Evolutionary conservation across 2,329 filamentous ascomycete genomes (phyloP).

Genomic region (Didymella lethalis): DNA sequence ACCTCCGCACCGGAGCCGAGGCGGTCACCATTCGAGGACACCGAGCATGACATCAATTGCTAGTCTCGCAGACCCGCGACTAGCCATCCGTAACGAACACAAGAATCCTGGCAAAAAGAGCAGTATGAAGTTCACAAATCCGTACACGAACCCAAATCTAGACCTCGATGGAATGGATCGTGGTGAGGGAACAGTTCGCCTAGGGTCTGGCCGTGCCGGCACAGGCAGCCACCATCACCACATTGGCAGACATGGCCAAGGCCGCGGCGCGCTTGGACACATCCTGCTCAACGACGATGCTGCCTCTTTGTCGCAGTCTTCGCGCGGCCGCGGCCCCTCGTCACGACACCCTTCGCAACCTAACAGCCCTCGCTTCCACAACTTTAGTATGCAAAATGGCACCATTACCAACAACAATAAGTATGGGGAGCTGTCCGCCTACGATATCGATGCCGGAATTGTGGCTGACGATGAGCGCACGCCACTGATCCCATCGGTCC

Average conservation of each 20-base stretch:
- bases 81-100: conserved; percentile 67
- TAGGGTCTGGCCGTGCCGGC: conserved; percentile 54
- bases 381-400: conserved; percentile 53
- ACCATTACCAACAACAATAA: conserved; percentile 57
- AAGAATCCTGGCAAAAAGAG: conserved; percentile 77
- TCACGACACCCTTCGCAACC: conserved; percentile 72
- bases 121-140: conserved; percentile 92
- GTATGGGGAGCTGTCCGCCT: conserved; percentile 70
- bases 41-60: conserved; percentile 86
- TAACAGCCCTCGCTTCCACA: conserved; percentile 68
- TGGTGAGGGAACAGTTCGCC: conserved; percentile 49
- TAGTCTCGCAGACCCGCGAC: conserved; percentile 69
- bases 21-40: conserved; percentile 87
- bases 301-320: conserved; percentile 72
- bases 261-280: conserved; percentile 72
- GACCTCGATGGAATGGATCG: conserved; percentile 55
- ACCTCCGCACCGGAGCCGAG: conserved; percentile 70
- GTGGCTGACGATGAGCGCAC: conserved; percentile 88
- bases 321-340: conserved; percentile 67
- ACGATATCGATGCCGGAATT: conserved; percentile 82
- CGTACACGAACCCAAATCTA: conserved; percentile 69
- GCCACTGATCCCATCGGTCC: conserved; percentile 74
- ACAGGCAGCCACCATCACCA: conserved; percentile 82
- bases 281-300: conserved; percentile 63
- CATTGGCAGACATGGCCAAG: conserved; percentile 79